phyloP scores from a whole-genome alignment of 2,329 filamentous ascomycete genomes.

The Xylaria sp. region DNA sequence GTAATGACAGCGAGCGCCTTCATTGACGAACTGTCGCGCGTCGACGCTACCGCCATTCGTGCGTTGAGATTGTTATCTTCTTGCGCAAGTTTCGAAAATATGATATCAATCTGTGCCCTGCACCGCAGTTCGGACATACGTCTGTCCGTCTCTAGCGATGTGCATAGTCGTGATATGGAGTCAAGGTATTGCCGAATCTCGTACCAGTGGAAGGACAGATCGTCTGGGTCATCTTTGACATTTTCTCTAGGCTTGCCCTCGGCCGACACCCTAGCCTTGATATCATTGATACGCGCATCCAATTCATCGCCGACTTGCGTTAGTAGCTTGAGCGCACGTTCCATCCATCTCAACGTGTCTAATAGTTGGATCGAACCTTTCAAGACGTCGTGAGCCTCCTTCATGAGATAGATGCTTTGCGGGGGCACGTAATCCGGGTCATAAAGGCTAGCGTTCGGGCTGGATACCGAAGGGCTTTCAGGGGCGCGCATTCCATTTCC shows the following conservation, averaged over 20 bases:
- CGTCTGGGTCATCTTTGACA: slow-evolving; percentile 44
- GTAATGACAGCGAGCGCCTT: slow-evolving; percentile 61
- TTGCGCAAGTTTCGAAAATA: slow-evolving; percentile 62
- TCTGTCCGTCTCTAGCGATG: slow-evolving; percentile 58
- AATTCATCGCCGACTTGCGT: slow-evolving; percentile 58
- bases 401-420: slow-evolving; percentile 61
- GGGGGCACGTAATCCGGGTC: slow-evolving; percentile 53
- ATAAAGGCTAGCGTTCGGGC: slow-evolving; percentile 34
- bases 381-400: slow-evolving; percentile 59
- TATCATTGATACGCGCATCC: slow-evolving; percentile 48
- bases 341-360: slow-evolving; percentile 61
- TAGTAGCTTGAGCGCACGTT: slow-evolving; percentile 57
- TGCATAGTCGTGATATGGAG: slow-evolving; percentile 53
- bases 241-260: slow-evolving; percentile 27
- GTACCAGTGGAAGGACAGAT: slow-evolving; percentile 56
- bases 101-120: slow-evolving; percentile 60
- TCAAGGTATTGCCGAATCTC: slow-evolving; percentile 61
- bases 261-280: slow-evolving; percentile 34
- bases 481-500: slow-evolving; percentile 27
- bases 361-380: slow-evolving; percentile 59
- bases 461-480: slow-evolving; percentile 13
- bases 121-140: slow-evolving; percentile 60
- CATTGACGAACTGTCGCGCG: slow-evolving; percentile 65
- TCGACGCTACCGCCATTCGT: slow-evolving; percentile 79
- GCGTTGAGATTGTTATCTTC: slow-evolving; percentile 63